Conservation (phyloP, 1,284 basidiomycete genomes). For the Coniferiporia weirii region DNA sequence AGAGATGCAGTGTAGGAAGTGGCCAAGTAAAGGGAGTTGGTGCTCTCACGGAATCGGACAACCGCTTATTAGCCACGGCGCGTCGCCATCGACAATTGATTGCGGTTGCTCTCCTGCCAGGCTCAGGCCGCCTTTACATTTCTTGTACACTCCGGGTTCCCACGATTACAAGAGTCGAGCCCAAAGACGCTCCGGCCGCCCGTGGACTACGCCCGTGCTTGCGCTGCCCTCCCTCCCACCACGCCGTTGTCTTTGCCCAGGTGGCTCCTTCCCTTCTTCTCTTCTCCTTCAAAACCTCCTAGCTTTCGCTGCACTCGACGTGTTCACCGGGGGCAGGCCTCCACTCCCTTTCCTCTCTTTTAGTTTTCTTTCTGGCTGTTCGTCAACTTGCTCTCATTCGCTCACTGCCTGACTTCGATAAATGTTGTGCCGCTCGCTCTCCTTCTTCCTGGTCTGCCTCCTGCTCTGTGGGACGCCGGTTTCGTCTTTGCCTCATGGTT, state of each 20-base stretch:
- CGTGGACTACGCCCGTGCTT: too few species aligned
- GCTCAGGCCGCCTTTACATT: neutral
- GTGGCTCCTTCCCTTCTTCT: constrained; percentile 53
- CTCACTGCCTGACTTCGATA: constrained; percentile 23
- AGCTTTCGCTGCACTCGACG: constrained; percentile 28
- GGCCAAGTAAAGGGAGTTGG: too few species aligned
- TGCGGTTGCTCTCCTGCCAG: neutral
- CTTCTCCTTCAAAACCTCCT: constrained; percentile 30
- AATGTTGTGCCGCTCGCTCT: constrained; percentile 27
- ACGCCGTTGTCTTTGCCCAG: constrained; percentile 36
- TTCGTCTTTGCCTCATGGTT: constrained; percentile 7
- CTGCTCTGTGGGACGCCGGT: constrained; percentile 8
- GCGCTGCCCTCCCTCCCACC: constrained; percentile 19
- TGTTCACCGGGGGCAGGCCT: constrained; percentile 53
- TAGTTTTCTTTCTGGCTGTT: constrained; percentile 13
- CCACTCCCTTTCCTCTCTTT: constrained; percentile 26
- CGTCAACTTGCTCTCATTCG: constrained; percentile 25
- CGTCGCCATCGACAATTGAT: neutral
- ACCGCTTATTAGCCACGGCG: neutral
- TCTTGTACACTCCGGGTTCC: neutral
- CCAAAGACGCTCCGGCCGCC: neutral
- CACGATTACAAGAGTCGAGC: constrained; percentile 5
- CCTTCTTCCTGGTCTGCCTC: constrained; percentile 6
- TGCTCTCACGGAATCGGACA: too few species aligned
- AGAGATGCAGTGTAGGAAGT: too few species aligned